Evolutionary conservation across 768 basidiomycete species (phyloP), one percentile per base, ranked within the genome.

Genomic region (Cyathus striatus): DNA sequence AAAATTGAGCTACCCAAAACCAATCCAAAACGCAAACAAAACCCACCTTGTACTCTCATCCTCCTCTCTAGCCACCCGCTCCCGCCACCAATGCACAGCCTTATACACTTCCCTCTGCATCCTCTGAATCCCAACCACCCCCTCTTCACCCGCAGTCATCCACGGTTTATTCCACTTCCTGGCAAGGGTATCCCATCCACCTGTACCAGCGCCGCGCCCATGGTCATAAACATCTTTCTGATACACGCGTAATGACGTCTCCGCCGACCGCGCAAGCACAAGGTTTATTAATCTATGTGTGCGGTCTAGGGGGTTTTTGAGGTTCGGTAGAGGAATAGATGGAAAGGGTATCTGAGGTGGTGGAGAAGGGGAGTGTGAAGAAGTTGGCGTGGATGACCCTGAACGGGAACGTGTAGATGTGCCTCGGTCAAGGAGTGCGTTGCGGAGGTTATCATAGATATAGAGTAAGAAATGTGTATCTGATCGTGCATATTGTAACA

Each of bases 401-500:
- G 70, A 64, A 37, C 63, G 64, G 2, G 76, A 75, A 16, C 30
- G 30, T 13, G 53, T 61, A 10, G 69, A 76, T 44, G 59, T 55
- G n/a, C 62, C 64, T n/a, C 78, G 78, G 56, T 86, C 83, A n/a
- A 94, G 68, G 9, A 96, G 84, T 1, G 86, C 84, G 56, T 89
- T 86, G 10, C 92, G 86, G 4, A 98, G 78, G 51, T 83, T 79
- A 64, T 97, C 93, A 61, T 93, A 97, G 54, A 97, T 83, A 64
- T 79, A 90, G 22, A 99, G 70, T 2, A 99, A 76, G 66, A 87
- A 98, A 61, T 98, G 96, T 0, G 95, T 99, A 61, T 99, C 96
- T 1, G 91, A 90, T 22, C 92, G 85, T 2, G 96, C 96, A 58
- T 98, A 99, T 41, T 76, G 67, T 16, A 91, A 64, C 93, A 99